A percentile compares a stretch with the other conserved stretches of the same genome.
Evolutionary conservation across 2,329 filamentous ascomycete species (phyloP).

Genomic region (Arachnopeziza araneosa): DNA sequence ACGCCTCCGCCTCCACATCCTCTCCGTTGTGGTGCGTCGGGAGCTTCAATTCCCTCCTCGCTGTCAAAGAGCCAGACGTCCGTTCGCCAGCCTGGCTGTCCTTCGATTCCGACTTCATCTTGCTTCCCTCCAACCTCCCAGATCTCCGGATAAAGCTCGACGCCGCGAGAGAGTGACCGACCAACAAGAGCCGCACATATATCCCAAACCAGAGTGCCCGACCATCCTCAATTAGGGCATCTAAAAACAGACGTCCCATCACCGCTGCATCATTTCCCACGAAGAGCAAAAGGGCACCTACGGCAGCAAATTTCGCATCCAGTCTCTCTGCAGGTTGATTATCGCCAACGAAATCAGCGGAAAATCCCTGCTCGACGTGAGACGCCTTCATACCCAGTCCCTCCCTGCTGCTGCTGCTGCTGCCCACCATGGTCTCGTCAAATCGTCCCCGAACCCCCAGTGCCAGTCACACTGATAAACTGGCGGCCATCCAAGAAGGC

Average conservation of each 20-base stretch:
- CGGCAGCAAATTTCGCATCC: neutral
- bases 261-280: neutral
- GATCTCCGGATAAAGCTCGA: neutral
- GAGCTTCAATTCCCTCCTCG: neutral
- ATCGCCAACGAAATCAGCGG: conserved; percentile 4
- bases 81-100: neutral
- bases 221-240: neutral
- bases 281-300: neutral
- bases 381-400: conserved; percentile 20
- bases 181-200: neutral
- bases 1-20: too few species aligned
- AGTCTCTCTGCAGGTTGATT: neutral
- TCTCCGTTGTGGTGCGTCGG: neutral
- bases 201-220: neutral
- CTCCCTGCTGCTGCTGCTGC: neutral
- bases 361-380: conserved; percentile 20
- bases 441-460: conserved; percentile 34
- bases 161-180: neutral
- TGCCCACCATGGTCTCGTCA: conserved; percentile 27
- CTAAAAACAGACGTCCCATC: neutral
- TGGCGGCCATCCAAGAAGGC: conserved; percentile 31
- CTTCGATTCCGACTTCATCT: neutral
- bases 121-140: neutral
- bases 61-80: neutral
- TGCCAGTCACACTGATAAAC: conserved; percentile 26